Evolutionary conservation across 2,329 filamentous ascomycete genomes (phyloP).

Genomic region (Cordyceps cicadae): DNA sequence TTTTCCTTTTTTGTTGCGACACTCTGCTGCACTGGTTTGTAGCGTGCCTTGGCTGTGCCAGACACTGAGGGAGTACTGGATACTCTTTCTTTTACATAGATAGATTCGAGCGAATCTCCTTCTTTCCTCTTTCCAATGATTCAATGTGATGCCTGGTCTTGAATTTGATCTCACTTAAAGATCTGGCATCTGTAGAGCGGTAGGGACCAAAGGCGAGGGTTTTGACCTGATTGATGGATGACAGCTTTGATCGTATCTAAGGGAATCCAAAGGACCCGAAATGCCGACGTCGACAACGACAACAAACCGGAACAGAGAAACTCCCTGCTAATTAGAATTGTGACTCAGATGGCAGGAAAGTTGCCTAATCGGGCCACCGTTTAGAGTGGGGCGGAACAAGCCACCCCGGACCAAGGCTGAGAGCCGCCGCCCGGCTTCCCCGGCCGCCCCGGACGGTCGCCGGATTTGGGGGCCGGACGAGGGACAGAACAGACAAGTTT

Average conservation of each 20-base stretch:
- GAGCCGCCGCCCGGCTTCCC: neutral
- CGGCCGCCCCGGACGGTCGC: neutral
- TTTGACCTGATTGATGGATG: too few species aligned
- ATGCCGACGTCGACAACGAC: neutral
- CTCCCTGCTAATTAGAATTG: too few species aligned
- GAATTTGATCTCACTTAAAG: too few species aligned
- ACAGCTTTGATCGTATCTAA: too few species aligned
- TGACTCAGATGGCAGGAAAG: neutral
- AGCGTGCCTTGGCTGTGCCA: neutral
- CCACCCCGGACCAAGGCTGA: neutral
- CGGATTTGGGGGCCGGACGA: neutral
- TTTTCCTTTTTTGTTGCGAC: neutral
- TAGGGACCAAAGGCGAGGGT: neutral
- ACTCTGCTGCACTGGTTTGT: neutral
- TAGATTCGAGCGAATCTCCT: neutral
- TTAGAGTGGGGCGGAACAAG: neutral
- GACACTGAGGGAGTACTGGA: neutral
- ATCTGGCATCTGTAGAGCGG: too few species aligned
- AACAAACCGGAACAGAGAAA: neutral
- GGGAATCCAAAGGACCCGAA: neutral
- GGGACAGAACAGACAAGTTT: neutral
- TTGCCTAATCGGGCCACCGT: constrained; percentile 3
- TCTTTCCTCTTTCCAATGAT: neutral
- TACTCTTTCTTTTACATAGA: neutral
- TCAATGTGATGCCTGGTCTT: too few species aligned